A percentile compares a stretch with the other conserved stretches of the same genome.
Evolutionary conservation across 345 rosid genomes (phyloP).

Genomic region (Lenwebbia sp.): DNA sequence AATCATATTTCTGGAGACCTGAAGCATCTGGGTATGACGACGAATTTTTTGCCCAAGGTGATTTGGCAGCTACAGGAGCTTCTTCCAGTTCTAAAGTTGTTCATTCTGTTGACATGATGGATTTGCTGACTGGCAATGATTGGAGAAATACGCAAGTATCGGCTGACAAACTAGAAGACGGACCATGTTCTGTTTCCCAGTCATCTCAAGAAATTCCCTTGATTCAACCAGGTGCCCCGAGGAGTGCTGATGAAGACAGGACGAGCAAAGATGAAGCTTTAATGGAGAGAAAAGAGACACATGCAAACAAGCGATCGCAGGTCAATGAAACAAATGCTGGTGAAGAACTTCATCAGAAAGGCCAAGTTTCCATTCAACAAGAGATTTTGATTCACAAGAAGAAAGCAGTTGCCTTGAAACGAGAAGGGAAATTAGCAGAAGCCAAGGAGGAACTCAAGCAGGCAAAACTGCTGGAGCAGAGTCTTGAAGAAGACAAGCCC

Average conservation of each 20-base stretch:
- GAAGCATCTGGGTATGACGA: background rate
- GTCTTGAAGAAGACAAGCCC: constrained; percentile 23
- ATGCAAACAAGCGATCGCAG: constrained; percentile 1
- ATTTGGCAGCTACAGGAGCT: background rate
- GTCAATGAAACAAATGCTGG: constrained; percentile 8
- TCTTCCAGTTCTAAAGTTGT: constrained; percentile 9
- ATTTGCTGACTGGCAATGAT: constrained; percentile 38
- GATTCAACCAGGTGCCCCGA: background rate
- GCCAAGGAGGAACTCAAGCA: constrained; percentile 70
- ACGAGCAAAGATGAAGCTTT: background rate
- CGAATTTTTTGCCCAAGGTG: background rate
- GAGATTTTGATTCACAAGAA: constrained; percentile 63
- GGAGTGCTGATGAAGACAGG: background rate
- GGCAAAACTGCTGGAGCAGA: constrained; percentile 75
- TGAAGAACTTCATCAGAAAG: constrained; percentile 20
- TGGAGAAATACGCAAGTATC: constrained; percentile 10
- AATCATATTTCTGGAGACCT: background rate
- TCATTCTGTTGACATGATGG: constrained; percentile 17
- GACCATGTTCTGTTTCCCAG: constrained; percentile 1
- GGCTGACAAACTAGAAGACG: constrained; percentile 19
- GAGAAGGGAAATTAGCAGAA: constrained; percentile 73
- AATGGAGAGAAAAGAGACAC: background rate
- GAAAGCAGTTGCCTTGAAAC: constrained; percentile 71
- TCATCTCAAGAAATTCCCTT: background rate
- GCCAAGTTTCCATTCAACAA: constrained; percentile 28